Evolutionary conservation across 176 grass and related monocot species (phyloP).

Genomic region (Bonia amplexicaulis): DNA sequence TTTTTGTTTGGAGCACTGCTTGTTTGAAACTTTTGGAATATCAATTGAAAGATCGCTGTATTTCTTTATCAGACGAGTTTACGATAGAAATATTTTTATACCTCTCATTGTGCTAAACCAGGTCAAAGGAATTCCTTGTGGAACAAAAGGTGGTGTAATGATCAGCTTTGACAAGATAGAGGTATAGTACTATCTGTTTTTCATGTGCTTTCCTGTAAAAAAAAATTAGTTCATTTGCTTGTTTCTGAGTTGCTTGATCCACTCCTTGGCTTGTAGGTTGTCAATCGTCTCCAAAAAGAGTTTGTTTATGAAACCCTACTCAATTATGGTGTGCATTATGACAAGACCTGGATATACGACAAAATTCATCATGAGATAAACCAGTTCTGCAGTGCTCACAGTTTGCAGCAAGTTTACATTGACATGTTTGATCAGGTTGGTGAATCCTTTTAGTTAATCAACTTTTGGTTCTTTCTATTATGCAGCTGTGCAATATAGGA

Average conservation of each 20-base stretch:
- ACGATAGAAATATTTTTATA: conserved; percentile 4
- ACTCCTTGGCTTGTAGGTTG: conserved; percentile 50
- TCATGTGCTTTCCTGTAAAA: not conserved
- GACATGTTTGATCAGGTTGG: conserved; percentile 99
- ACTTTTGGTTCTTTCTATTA: not conserved
- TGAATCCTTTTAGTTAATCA: conserved; percentile 6
- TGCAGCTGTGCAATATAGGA: not conserved
- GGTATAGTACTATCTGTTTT: conserved; percentile 40
- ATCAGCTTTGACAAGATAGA: conserved; percentile 99
- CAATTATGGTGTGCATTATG: conserved; percentile 93
- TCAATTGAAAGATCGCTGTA: not conserved
- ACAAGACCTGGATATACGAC: conserved; percentile 99
- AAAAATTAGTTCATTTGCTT: not conserved
- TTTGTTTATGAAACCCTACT: conserved; percentile 87
- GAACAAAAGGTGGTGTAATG: conserved; percentile 99
- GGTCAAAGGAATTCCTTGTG: conserved; percentile 98
- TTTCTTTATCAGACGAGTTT: conserved; percentile 9
- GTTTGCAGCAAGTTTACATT: conserved; percentile 98
- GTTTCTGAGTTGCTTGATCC: conserved; percentile 5
- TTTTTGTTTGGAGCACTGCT: not conserved
- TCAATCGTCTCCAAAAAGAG: conserved; percentile 87
- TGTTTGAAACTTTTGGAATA: conserved; percentile 7
- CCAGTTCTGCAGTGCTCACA: conserved; percentile 94
- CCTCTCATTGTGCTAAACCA: conserved; percentile 24
- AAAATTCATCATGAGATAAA: conserved; percentile 99